Base-by-base conservation (phyloP, 768 basidiomycete species). In the Imleria badia region DNA sequence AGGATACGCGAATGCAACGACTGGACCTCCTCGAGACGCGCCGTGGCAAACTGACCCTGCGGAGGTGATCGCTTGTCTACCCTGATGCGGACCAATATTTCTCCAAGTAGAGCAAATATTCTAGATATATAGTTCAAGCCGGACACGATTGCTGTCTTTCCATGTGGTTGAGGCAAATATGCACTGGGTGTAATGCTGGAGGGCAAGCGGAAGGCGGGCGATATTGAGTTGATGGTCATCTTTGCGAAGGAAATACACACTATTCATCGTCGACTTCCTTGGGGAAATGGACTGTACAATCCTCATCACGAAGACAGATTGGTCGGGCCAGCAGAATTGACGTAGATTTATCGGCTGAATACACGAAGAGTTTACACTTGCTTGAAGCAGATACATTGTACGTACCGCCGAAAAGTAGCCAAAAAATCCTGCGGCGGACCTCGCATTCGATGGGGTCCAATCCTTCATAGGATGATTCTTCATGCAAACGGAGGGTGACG, bases 201-300 rank as follows among this genome's bases (percentile, higher is more conserved):
- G 50, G 43, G 51, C 51, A 53, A 51, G 45, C 33, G 33, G 17
- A 23, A 59, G 60, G 33, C 49, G 47, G 60, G 33, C 49, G 47
- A 59, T 69, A 68, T 58, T 60, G 64, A 73, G 69, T 38, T 54
- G 23, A 34, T 6, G 14, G 20, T 73, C 66, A 75, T 7, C 50
- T 29, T 48, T 44, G 60, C 52, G 51, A 60, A 61, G 48, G 42
- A 48, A 31, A 36, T 34, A 82, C 88, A 63, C 72, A 92, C 90
- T 91, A 92, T 75, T 92, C 90, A 67, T 93, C 90, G 71, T 93
- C 90, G 54, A 93, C 75, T 72, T 93, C 90, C 71, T 86, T 89
- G 26, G 91, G 91, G 73, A 92, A 91, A 68, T 91, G 86, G 3
- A 91, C 82, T 10, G 90, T 91, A 71, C 91, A 94, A 69, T 96